Percentiles rank a stretch among this genome's conserved stretches.
Conservation (phyloP, 1,284 basidiomycete species). For the Boletus albobrunnescens region DNA sequence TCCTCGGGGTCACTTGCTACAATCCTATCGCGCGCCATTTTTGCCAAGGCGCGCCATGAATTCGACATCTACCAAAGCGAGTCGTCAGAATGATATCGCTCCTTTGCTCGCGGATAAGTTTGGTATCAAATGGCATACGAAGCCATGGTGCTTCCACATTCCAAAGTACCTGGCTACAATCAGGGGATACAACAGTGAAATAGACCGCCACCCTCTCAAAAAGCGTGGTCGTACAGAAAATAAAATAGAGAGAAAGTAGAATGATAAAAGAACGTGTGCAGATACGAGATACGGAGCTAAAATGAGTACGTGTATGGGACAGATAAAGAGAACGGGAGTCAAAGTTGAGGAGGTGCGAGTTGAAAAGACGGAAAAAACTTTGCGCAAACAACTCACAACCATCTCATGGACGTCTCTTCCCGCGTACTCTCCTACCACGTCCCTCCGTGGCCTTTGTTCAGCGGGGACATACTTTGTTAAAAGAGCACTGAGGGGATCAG, state of each 20-base stretch:
- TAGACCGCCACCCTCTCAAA: slow-evolving; percentile 11
- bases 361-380: slow-evolving; percentile 12
- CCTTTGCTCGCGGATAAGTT: neutral
- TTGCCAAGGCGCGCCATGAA: slow-evolving; percentile 75
- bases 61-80: slow-evolving; percentile 63
- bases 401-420: slow-evolving; percentile 67
- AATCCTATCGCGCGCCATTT: slow-evolving; percentile 73
- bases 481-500: slow-evolving; percentile 73
- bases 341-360: neutral
- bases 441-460: slow-evolving; percentile 67
- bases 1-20: slow-evolving; percentile 66
- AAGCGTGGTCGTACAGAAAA: slow-evolving; percentile 20
- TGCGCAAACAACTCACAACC: slow-evolving; percentile 53
- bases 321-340: slow-evolving; percentile 7
- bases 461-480: slow-evolving; percentile 78
- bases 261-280: slow-evolving; percentile 22
- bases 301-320: slow-evolving; percentile 14
- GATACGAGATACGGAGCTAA: slow-evolving; percentile 23
- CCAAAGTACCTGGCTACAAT: slow-evolving; percentile 23
- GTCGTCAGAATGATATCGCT: slow-evolving; percentile 14
- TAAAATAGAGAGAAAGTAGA: slow-evolving; percentile 25
- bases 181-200: slow-evolving; percentile 19
- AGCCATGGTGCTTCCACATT: slow-evolving; percentile 17
- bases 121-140: neutral
- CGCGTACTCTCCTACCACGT: slow-evolving; percentile 69